Percentiles rank a stretch among this genome's conserved stretches.
Conservation (phyloP, 2,329 filamentous ascomycete species). For the Epicoccum nigrum region DNA sequence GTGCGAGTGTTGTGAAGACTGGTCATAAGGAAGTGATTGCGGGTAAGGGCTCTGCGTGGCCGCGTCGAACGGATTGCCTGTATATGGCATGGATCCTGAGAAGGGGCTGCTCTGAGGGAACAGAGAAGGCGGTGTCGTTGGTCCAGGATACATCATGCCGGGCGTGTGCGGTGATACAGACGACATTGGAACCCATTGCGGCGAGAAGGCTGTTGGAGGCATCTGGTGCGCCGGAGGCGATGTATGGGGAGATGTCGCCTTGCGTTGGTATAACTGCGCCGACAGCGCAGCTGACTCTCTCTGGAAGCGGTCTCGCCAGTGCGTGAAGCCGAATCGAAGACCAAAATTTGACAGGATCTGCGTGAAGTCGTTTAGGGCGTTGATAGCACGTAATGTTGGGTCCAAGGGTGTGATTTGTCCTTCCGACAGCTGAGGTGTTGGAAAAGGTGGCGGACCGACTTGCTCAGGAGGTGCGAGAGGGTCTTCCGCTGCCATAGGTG, state of each 20-base stretch:
- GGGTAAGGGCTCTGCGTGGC: conserved; percentile 24
- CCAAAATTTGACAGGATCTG: conserved; percentile 55
- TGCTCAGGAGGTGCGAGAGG: conserved; percentile 44
- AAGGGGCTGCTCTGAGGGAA: conserved; percentile 40
- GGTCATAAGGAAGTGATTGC: conserved; percentile 21
- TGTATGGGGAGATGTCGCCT: conserved; percentile 30
- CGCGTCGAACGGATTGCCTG: conserved; percentile 29
- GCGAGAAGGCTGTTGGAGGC: conserved; percentile 24
- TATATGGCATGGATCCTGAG: conserved; percentile 37
- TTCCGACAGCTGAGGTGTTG: conserved; percentile 34
- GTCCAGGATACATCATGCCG: conserved; percentile 34
- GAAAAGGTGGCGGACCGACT: conserved; percentile 41
- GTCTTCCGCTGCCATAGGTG: conserved; percentile 39
- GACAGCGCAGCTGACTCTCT: conserved; percentile 51
- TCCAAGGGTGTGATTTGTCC: conserved; percentile 36
- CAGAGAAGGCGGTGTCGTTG: conserved; percentile 39
- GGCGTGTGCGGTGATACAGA: conserved; percentile 31
- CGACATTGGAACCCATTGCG: conserved; percentile 37
- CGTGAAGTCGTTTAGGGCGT: conserved; percentile 56
- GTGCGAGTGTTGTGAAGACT: conserved; percentile 15
- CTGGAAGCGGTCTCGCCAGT: conserved; percentile 58
- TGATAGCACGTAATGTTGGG: conserved; percentile 50
- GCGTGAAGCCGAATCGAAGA: conserved; percentile 56
- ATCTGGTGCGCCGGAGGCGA: conserved; percentile 30
- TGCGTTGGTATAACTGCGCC: conserved; percentile 50